phyloP scores from a whole-genome alignment of 805 yeast genomes.

The Saccharomyces kudriavzevii region DNA sequence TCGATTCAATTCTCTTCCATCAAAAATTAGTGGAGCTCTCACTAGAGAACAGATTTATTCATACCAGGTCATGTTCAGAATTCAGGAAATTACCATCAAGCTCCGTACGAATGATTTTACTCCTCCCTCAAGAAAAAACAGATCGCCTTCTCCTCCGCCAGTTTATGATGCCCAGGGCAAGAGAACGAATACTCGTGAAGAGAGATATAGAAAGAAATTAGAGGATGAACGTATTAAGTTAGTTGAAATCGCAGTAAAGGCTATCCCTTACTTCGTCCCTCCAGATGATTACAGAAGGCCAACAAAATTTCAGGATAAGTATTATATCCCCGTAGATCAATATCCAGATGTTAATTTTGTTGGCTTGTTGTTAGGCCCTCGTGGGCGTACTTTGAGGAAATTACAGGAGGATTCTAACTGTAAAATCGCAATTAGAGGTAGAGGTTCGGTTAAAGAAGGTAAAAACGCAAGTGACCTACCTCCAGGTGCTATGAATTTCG shows the following conservation, averaged over 20 bases:
- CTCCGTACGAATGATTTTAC: constrained; percentile 43
- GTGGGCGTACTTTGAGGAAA: constrained; percentile 81
- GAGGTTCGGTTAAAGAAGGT: constrained; percentile 94
- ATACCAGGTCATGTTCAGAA: constrained; percentile 59
- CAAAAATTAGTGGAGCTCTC: constrained; percentile 38
- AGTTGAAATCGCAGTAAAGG: constrained; percentile 64
- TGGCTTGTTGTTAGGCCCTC: constrained; percentile 86
- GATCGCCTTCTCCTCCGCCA: constrained; percentile 89
- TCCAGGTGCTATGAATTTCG: constrained; percentile 45
- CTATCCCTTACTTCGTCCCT: constrained; percentile 69
- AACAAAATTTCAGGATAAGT: constrained; percentile 68
- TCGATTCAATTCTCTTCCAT: constrained; percentile 28
- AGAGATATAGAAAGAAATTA: constrained; percentile 47
- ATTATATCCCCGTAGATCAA: constrained; percentile 75
- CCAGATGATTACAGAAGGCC: constrained; percentile 72
- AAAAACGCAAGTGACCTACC: constrained; percentile 44
- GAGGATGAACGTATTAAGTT: constrained; percentile 76
- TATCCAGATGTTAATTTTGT: constrained; percentile 90
- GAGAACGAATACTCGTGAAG: constrained; percentile 78
- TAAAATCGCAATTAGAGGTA: constrained; percentile 82
- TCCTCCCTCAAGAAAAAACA: constrained; percentile 41
- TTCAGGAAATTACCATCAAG: constrained; percentile 68
- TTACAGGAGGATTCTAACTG: constrained; percentile 85
- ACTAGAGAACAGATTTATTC: constrained; percentile 77
- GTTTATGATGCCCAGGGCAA: constrained; percentile 75